Base-by-base conservation (phyloP, 768 basidiomycete genomes). In the Pisolithus sp. region DNA sequence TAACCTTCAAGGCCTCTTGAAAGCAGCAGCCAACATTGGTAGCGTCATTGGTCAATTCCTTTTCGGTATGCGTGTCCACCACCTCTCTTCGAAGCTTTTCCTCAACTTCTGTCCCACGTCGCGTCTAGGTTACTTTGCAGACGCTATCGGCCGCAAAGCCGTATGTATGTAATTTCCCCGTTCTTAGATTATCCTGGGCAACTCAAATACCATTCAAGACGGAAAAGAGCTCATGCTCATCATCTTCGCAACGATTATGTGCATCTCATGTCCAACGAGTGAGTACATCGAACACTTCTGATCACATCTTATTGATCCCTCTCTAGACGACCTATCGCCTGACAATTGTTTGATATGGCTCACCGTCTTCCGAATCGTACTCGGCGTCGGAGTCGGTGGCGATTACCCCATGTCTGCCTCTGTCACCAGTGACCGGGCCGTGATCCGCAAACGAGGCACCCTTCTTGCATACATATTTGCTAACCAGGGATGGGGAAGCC, bases 141-240 rank as follows among this genome's bases (percentile, higher is more conserved):
- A 86, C 59, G 71, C 80, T 12, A 59, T 85, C 4, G 86, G 86
- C 5, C 79, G 86, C 13, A 86, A 86, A 60, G 78, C 80, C 1
- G 73, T 88, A 48, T 86, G 81, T 83, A 42, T 49, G 73, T 53
- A 0, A 7, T 28, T 18, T 21, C 4, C 18, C 41, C 7, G 41
- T 36, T 28, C 26, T 1, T 7, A 28, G 18, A 6, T 39, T 17
- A 48, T 7, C 42, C 10, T 24, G 23, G 23, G 15, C 7, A 10
- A n/a, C 56, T 61, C 40, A 58, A 10, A 7, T 20, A 31, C 10
- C 26, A 9, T 48, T 28, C 8, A 61, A 82, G 83, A 87, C 55
- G 85, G 86, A 8, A 85, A 87, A 62, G 87, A 89, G 60, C 76
- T 90, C 48, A 85, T 89, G 78, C 69, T 90, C 52, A 87, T 88